These are phyloP conservation scores for Candida sanyiensis DNA, from an alignment of 805 yeast genomes.

Conservation along the genomic window DNA sequence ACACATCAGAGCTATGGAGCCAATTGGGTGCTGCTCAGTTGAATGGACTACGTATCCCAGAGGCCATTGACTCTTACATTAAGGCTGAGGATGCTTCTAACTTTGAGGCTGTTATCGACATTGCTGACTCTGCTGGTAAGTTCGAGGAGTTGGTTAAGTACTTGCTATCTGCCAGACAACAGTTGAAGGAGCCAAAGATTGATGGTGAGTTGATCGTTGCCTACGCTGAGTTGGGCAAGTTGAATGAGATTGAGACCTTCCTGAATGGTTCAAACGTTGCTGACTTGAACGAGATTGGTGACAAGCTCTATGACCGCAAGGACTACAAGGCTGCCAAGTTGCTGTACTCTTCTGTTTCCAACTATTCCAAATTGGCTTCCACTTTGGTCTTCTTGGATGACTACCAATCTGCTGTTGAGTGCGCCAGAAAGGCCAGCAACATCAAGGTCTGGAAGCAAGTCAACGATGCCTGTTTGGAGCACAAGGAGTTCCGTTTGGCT, in stretches of 20 bases:
- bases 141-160: constrained; percentile 87
- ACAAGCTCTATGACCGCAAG: constrained; percentile 70
- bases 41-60: constrained; percentile 86
- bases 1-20: constrained; percentile 84
- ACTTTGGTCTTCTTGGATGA: constrained; percentile 88
- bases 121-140: constrained; percentile 92
- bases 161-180: constrained; percentile 85
- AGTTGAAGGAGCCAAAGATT: constrained; percentile 83
- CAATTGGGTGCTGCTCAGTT: constrained; percentile 95
- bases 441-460: constrained; percentile 96
- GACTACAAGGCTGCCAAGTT: constrained; percentile 92
- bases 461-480: constrained; percentile 91
- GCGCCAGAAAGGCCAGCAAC: constrained; percentile 97
- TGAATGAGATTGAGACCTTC: constrained; percentile 78
- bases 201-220: constrained; percentile 90
- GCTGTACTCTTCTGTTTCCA: constrained; percentile 78
- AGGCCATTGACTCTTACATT: constrained; percentile 87
- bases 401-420: constrained; percentile 95
- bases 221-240: constrained; percentile 71
- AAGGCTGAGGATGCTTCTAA: constrained; percentile 89
- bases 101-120: constrained; percentile 87
- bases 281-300: constrained; percentile 87
- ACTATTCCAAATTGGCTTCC: constrained; percentile 95
- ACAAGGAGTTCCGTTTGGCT: constrained; percentile 91
- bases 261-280: constrained; percentile 89